Evolutionary conservation across 2,329 filamentous ascomycete species (phyloP).

Genomic region (Verticillium nubilum): DNA sequence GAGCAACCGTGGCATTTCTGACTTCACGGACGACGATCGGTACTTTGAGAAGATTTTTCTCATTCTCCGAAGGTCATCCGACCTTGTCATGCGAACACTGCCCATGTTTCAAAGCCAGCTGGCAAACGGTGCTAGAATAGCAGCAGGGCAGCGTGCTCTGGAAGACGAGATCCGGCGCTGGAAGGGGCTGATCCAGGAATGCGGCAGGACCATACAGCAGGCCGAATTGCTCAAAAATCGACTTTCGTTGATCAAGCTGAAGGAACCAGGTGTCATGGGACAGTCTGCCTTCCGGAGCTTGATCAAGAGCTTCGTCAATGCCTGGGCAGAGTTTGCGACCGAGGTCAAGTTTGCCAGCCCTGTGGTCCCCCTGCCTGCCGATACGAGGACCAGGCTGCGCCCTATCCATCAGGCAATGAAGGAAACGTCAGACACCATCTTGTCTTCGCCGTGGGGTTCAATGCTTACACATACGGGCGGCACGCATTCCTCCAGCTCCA

Average conservation of each 20-base stretch:
- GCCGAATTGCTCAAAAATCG: conserved; percentile 67
- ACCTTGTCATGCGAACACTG: conserved; percentile 66
- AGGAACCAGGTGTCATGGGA: conserved; percentile 70
- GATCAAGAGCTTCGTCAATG: conserved; percentile 68
- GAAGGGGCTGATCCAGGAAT: conserved; percentile 67
- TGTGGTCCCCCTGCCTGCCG: conserved; percentile 49
- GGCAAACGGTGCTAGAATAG: conserved; percentile 54
- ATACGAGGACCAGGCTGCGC: conserved; percentile 68
- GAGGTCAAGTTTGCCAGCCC: conserved; percentile 52
- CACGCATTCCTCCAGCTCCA: conserved; percentile 9
- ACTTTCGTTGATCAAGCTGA: conserved; percentile 76
- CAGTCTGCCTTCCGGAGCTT: conserved; percentile 60
- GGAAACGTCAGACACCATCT: conserved; percentile 70
- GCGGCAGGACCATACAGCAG: conserved; percentile 63
- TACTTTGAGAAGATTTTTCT: conserved; percentile 80
- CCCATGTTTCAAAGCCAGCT: conserved; percentile 67
- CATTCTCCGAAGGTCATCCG: conserved; percentile 67
- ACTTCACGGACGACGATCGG: conserved; percentile 70
- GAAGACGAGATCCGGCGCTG: conserved; percentile 60
- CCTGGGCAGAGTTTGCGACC: conserved; percentile 62
- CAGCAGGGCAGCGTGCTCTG: conserved; percentile 53
- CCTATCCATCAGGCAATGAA: conserved; percentile 80
- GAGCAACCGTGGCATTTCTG: conserved; percentile 44
- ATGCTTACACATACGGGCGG: conserved; percentile 22
- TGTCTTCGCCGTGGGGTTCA: conserved; percentile 51